Evolutionary conservation across 1,284 basidiomycete genomes (phyloP), one percentile per base, ranked within the genome.

Genomic region (Rhodotorula mucilaginosa): DNA sequence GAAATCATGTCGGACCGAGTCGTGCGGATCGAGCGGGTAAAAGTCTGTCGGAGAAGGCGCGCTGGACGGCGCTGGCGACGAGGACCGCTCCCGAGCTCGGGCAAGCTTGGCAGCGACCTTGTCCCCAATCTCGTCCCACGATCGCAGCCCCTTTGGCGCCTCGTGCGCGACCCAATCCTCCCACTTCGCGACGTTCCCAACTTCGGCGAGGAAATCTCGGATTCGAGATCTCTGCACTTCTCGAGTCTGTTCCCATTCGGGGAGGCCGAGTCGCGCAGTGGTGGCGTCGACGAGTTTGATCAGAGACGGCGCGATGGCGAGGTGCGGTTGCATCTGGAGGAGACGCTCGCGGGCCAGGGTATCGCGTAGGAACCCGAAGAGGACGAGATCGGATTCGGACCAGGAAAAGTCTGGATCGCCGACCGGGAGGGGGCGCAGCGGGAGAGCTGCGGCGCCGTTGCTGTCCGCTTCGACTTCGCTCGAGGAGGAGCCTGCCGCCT

Each of bases 1-100:
- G 80, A 93, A 97, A 81, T 98, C 96, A 78, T 92, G 88, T 7
- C 94, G 89, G 3, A 92, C 80, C 31, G 84, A 81, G 46, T 88
- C 88, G 64, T 79, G 75, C 7, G 74, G 70, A 65, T 82, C 81
- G 5, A 47, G 29, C 0, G 68, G 65, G 61, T 75, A 74, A 31
- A 76, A 54, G 8, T 74, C 65, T 44, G 59, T 69, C 26, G 26
- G 54, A 18, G 54, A 26, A 10, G 54, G 54, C 16, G 51, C 8
- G 12, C 21, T 52, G 8, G 51, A 52, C 51, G 51, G 39, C 2
- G 10, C 2, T 44, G 39, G n/a, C 19, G 71, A 64, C 4, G 67
- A 49, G 26, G 63, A 68, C 49, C 44, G 8, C 46, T 48, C 54
- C 1, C 13, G 13, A 23, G 47, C 52, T 19, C 79, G 56, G 8